Percentiles rank a stretch among this genome's conserved stretches.
These are phyloP conservation scores for Gonium pectorale DNA, from an alignment of 139 green algal genomes.

Conservation along the genomic window DNA sequence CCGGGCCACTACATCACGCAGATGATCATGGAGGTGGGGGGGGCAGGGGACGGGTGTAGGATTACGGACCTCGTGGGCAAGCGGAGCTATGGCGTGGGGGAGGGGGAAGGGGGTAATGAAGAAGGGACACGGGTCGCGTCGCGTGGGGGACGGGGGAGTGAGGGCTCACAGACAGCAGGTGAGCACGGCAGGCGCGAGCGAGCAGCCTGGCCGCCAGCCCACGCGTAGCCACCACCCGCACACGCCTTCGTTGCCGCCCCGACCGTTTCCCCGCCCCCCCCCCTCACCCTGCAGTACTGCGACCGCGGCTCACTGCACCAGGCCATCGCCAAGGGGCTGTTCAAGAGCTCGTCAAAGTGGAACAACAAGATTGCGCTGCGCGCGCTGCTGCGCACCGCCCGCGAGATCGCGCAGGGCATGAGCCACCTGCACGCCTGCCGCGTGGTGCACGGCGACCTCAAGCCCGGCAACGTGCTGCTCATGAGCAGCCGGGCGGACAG, in stretches of 20 bases:
- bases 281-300: slow-evolving; percentile 28
- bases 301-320: slow-evolving; percentile 47
- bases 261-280: background rate
- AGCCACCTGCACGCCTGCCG: slow-evolving; percentile 46
- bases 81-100: no score
- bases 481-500: slow-evolving; percentile 42
- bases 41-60: background rate
- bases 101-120: no score
- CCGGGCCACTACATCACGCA: slow-evolving; percentile 47
- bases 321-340: slow-evolving; percentile 47
- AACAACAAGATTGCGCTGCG: slow-evolving; percentile 48
- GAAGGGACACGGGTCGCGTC: no score
- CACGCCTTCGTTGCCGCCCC: background rate
- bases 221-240: no score
- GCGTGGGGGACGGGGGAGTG: no score
- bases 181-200: no score
- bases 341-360: slow-evolving; percentile 43
- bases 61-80: no score
- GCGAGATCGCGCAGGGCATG: slow-evolving; percentile 56
- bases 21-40: slow-evolving; percentile 48
- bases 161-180: no score
- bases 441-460: slow-evolving; percentile 51
- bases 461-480: slow-evolving; percentile 54
- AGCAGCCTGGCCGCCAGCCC: no score
- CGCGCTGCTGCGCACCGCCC: slow-evolving; percentile 50